Conservation (phyloP, 2,329 filamentous ascomycete species). For the Phaeophleospora eucalypticola region DNA sequence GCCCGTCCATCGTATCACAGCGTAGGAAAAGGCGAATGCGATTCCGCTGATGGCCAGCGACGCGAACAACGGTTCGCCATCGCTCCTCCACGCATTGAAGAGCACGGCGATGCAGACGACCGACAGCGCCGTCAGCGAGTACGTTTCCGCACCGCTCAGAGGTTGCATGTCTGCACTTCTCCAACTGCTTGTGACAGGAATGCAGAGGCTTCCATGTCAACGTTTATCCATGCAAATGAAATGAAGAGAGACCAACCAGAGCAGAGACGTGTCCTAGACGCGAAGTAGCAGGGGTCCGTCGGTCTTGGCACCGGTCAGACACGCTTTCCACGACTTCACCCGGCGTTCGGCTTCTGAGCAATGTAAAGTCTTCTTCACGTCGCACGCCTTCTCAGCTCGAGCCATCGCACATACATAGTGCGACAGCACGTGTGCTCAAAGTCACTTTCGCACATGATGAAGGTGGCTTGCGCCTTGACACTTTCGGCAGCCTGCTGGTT, state of each 20-base stretch:
- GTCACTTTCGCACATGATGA: not conserved
- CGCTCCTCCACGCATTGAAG: conserved; percentile 73
- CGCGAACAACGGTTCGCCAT: conserved; percentile 84
- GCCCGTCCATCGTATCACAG: conserved; percentile 89
- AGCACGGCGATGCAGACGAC: conserved; percentile 69
- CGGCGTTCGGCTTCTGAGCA: too few species aligned
- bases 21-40: conserved; percentile 76
- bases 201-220: not conserved
- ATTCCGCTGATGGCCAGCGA: conserved; percentile 82
- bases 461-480: not conserved
- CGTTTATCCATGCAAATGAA: not conserved
- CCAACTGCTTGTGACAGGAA: not conserved
- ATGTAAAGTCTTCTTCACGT: too few species aligned
- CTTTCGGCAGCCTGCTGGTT: not conserved
- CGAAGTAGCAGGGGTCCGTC: not conserved
- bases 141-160: conserved; percentile 52
- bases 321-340: not conserved
- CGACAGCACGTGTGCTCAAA: not conserved
- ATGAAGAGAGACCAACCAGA: not conserved
- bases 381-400: too few species aligned
- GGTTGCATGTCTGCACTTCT: conserved; percentile 21
- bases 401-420: not conserved
- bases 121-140: conserved; percentile 59
- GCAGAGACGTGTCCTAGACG: not conserved
- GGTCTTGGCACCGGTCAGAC: not conserved